Conservation (phyloP, 495 filamentous ascomycete species). For the Filosporella fistucella region DNA sequence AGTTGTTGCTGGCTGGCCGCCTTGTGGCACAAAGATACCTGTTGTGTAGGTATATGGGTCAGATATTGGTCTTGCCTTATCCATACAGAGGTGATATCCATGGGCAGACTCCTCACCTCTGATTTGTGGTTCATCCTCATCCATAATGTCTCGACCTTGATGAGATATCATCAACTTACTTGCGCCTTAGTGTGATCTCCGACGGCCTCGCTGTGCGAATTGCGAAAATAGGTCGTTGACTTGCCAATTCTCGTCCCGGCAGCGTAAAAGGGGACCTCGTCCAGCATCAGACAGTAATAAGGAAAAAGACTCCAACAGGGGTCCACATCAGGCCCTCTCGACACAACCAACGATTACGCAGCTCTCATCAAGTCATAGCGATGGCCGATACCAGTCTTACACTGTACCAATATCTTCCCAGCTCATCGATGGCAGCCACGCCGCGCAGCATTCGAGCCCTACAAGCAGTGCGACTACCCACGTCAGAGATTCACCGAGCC, state of each 20-base stretch:
- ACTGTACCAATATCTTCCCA: background rate
- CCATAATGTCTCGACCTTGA: background rate
- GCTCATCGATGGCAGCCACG: background rate
- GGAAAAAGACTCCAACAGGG: background rate
- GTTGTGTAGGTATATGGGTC: too few relatives aligned
- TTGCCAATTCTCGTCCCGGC: background rate
- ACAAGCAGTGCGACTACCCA: background rate
- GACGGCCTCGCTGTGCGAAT: background rate
- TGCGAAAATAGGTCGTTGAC: background rate
- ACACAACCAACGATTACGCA: too few relatives aligned
- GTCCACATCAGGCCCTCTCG: too few relatives aligned
- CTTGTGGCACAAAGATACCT: too few relatives aligned
- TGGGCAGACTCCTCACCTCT: too few relatives aligned
- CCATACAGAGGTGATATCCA: too few relatives aligned
- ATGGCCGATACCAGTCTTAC: background rate
- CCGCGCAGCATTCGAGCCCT: background rate
- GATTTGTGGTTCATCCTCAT: too few relatives aligned
- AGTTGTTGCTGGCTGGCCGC: too few relatives aligned
- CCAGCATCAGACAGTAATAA: background rate
- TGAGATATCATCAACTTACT: background rate
- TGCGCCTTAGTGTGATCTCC: background rate
- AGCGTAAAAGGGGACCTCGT: background rate
- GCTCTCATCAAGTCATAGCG: too few relatives aligned
- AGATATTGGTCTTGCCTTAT: too few relatives aligned
- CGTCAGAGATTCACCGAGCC: too few relatives aligned